Evolutionary conservation across 2,329 filamentous ascomycete species (phyloP).

Genomic region (Penicillium sp.): DNA sequence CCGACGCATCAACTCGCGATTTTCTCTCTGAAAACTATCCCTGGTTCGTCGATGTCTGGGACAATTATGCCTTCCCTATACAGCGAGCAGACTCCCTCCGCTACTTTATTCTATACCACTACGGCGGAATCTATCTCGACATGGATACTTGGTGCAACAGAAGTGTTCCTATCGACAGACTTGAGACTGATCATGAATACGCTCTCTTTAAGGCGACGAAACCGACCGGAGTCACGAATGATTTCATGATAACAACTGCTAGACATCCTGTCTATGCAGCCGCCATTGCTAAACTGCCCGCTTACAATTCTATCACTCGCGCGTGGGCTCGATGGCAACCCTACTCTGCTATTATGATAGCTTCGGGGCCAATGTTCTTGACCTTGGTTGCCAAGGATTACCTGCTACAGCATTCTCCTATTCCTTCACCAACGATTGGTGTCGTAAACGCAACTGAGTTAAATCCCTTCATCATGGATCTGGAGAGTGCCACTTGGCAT

Average conservation of each 20-base stretch:
- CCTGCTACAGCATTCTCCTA: not conserved
- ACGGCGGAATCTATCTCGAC: slow-evolving; percentile 7
- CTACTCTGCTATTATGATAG: slow-evolving; percentile 9
- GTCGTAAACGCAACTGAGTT: not conserved
- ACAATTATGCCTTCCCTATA: slow-evolving; percentile 10
- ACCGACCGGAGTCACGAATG: slow-evolving; percentile 5
- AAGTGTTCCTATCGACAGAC: not conserved
- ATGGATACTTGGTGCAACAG: slow-evolving; percentile 6
- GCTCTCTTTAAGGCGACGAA: slow-evolving; percentile 6
- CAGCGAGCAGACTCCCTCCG: slow-evolving; percentile 7
- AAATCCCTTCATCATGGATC: slow-evolving; percentile 1
- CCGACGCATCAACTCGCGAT: slow-evolving; percentile 2
- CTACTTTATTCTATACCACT: slow-evolving; percentile 5
- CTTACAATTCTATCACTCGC: slow-evolving; percentile 1
- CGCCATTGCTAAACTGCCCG: slow-evolving; percentile 1
- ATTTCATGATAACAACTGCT: slow-evolving; percentile 1
- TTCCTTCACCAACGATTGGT: not conserved
- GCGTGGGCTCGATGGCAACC: slow-evolving; percentile 8
- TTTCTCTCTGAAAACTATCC: slow-evolving; percentile 4
- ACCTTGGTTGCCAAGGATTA: slow-evolving; percentile 5
- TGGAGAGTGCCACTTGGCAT: slow-evolving; percentile 3
- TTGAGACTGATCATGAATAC: not conserved
- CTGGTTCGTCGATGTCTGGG: slow-evolving; percentile 10
- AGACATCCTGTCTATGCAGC: slow-evolving; percentile 2
- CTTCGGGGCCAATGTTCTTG: slow-evolving; percentile 8